These are phyloP conservation scores for Artemisia argyi DNA, from an alignment of 129 eudicot species.

Conservation along the genomic window DNA sequence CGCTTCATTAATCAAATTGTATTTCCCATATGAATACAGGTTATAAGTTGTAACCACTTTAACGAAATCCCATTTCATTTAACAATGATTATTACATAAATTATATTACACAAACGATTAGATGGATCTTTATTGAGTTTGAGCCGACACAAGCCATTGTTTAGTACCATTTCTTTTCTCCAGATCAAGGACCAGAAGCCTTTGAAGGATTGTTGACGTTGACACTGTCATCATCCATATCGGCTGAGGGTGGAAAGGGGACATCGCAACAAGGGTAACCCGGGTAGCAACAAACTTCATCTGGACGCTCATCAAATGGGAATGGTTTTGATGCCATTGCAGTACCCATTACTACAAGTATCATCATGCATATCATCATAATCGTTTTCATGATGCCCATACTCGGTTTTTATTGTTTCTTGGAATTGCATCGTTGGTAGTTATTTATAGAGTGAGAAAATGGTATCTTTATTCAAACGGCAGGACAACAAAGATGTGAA, in stretches of 20 bases:
- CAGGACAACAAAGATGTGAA: slow-evolving; percentile 15
- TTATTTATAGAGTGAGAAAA: slow-evolving; percentile 28
- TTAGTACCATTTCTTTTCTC: slow-evolving; percentile 9
- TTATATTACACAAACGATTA: slow-evolving; percentile 9
- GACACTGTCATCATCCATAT: neutral
- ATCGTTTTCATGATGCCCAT: slow-evolving; percentile 28
- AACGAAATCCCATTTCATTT: neutral
- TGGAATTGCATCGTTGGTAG: neutral
- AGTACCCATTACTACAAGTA: slow-evolving; percentile 24
- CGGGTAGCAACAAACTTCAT: slow-evolving; percentile 41
- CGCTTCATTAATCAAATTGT: too few relatives aligned
- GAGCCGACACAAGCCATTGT: neutral
- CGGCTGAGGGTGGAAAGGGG: slow-evolving; percentile 28
- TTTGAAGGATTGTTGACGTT: neutral
- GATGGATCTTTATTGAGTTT: slow-evolving; percentile 5
- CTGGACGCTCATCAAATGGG: slow-evolving; percentile 31
- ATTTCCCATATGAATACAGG: too few relatives aligned
- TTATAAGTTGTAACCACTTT: neutral
- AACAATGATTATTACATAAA: too few relatives aligned
- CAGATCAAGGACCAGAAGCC: slow-evolving; percentile 24
- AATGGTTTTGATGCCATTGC: slow-evolving; percentile 34
- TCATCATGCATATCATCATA: slow-evolving; percentile 20
- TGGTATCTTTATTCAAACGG: slow-evolving; percentile 23
- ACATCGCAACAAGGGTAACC: slow-evolving; percentile 28
- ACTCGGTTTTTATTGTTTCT: slow-evolving; percentile 2